A percentile compares a stretch with the other conserved stretches of the same genome.
phyloP scores from a whole-genome alignment of 2,329 filamentous ascomycete species.

The Fusarium subtropicale region DNA sequence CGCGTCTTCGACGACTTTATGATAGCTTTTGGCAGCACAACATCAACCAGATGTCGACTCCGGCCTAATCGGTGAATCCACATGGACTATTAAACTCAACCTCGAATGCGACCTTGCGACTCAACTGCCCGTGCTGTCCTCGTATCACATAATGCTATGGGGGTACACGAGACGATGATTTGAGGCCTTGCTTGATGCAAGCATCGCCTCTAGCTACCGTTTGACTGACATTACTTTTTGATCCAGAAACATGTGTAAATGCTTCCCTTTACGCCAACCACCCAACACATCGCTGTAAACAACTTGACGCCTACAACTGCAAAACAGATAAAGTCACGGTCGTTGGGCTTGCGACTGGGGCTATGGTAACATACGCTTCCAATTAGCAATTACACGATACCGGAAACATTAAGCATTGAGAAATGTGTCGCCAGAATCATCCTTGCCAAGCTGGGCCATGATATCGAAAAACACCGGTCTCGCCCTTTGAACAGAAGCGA shows the following conservation, averaged over 20 bases:
- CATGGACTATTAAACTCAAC: conserved; percentile 50
- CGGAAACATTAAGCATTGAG: background rate
- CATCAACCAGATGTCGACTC: conserved; percentile 52
- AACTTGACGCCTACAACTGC: conserved; percentile 44
- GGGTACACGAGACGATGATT: conserved; percentile 44
- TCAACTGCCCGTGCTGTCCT: conserved; percentile 50
- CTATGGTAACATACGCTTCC: conserved; percentile 1
- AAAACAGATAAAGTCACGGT: conserved; percentile 27
- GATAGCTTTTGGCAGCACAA: conserved; percentile 53
- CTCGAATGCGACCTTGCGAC: conserved; percentile 50
- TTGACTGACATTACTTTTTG: conserved; percentile 48
- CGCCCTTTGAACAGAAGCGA: background rate
- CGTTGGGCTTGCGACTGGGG: conserved; percentile 1
- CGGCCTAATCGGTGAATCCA: conserved; percentile 51
- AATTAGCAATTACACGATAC: background rate
- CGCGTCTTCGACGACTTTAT: conserved; percentile 54
- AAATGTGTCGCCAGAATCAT: background rate
- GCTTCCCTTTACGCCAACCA: conserved; percentile 48
- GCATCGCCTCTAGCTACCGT: conserved; percentile 23
- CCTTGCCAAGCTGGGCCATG: background rate
- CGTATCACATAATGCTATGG: conserved; percentile 42
- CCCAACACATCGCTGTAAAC: conserved; percentile 49
- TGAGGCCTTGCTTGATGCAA: conserved; percentile 45
- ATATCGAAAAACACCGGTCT: background rate
- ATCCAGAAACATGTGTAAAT: conserved; percentile 51